These are phyloP conservation scores for Blastocladiella britannica DNA, from an alignment of 192 early-diverging fungal genomes.

Conservation along the genomic window DNA sequence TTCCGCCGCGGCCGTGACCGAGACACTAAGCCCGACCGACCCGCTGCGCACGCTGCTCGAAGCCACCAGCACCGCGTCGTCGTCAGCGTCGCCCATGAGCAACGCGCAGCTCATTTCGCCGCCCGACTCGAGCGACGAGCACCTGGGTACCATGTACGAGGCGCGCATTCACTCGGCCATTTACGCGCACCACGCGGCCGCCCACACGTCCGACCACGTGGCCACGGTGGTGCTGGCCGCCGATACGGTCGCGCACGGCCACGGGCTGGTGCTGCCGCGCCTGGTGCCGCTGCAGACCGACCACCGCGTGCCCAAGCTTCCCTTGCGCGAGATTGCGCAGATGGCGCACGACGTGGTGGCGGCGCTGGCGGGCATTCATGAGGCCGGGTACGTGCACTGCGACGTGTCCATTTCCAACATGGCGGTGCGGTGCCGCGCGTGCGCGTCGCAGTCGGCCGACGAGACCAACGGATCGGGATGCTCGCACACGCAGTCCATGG, in stretches of 20 bases:
- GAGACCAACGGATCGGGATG: not conserved
- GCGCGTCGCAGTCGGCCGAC: not conserved
- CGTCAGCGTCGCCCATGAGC: too few relatives aligned
- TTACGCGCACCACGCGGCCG: too few relatives aligned
- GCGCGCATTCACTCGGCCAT: too few relatives aligned
- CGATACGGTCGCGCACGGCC: not conserved
- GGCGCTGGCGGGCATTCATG: not conserved
- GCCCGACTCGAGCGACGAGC: too few relatives aligned
- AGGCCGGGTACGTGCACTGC: not conserved
- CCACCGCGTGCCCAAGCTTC: not conserved
- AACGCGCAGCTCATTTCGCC: too few relatives aligned
- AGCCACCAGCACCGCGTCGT: too few relatives aligned
- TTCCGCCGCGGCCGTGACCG: too few relatives aligned
- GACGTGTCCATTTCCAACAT: not conserved
- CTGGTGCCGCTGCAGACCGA: not conserved
- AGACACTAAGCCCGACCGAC: too few relatives aligned
- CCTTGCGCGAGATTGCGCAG: not conserved
- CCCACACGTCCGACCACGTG: too few relatives aligned
- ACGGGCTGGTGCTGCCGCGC: not conserved
- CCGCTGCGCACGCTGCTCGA: too few relatives aligned
- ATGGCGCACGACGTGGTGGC: not conserved
- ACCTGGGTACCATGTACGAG: too few relatives aligned
- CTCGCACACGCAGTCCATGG: too few relatives aligned
- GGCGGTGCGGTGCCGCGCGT: not conserved
- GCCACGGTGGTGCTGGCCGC: not conserved